Conservation (phyloP, 768 basidiomycete species). For the Mycena alexandri region DNA sequence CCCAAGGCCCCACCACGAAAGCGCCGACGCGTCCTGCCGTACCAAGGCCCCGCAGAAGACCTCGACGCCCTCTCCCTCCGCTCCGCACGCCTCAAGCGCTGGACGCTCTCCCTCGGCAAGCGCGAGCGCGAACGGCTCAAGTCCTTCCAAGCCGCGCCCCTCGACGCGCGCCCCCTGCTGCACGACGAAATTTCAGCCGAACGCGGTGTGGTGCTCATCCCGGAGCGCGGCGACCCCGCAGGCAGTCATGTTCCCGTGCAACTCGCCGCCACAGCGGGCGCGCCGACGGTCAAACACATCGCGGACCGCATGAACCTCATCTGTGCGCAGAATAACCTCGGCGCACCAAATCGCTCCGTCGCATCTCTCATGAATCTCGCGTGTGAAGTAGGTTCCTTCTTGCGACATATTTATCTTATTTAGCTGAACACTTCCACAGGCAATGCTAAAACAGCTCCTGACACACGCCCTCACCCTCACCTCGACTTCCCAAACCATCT, state of each 20-base stretch:
- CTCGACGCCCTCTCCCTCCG: slow-evolving; percentile 69
- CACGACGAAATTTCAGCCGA: slow-evolving; percentile 81
- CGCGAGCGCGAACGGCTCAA: slow-evolving; percentile 82
- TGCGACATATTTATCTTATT: neutral
- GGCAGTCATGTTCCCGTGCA: slow-evolving; percentile 80
- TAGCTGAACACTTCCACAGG: slow-evolving; percentile 53
- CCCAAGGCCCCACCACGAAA: slow-evolving; percentile 74
- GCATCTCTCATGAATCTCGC: slow-evolving; percentile 81
- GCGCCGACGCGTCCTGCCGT: slow-evolving; percentile 80
- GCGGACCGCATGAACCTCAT: slow-evolving; percentile 85
- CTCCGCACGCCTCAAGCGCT: slow-evolving; percentile 77
- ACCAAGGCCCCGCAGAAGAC: slow-evolving; percentile 71
- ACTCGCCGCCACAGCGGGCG: slow-evolving; percentile 79
- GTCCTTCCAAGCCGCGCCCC: slow-evolving; percentile 56
- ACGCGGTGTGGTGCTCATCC: slow-evolving; percentile 72
- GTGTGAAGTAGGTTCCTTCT: slow-evolving; percentile 69
- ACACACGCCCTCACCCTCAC: slow-evolving; percentile 84
- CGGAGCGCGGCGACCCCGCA: slow-evolving; percentile 77
- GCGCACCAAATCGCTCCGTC: slow-evolving; percentile 70
- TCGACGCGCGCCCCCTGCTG: slow-evolving; percentile 57
- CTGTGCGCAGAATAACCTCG: slow-evolving; percentile 81
- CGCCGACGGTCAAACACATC: slow-evolving; percentile 81
- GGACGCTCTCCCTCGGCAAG: slow-evolving; percentile 79
- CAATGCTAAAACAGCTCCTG: slow-evolving; percentile 86
- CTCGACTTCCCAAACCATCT: slow-evolving; percentile 79